Evolutionary conservation across 768 basidiomycete species (phyloP), one percentile per base, ranked within the genome.

Genomic region (Russula dissimulans): DNA sequence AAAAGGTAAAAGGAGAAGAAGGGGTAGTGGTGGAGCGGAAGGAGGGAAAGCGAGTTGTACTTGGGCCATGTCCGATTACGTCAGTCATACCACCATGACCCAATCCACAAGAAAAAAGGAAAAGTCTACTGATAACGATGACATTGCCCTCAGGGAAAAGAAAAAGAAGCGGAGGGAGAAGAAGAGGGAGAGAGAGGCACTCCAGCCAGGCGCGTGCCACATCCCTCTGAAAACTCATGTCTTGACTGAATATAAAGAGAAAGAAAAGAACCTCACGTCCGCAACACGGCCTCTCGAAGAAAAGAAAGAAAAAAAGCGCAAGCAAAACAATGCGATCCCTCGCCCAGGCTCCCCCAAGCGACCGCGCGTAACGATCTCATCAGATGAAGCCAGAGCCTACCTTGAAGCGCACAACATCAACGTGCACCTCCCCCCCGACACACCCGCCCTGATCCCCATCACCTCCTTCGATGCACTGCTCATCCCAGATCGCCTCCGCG

Each of bases 391-490:
- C 12, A 31, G 31, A 17, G 59, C 34, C 5, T 98, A 86, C 77
- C 78, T 97, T 22, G 67, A 72, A 29, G 83, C 82, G 63, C 83
- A 97, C 72, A 77, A 78, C 10, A 83, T 97, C 66, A 87, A 85
- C 11, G 84, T 97, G 51, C 81, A 81, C 57, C 78, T 79, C 1
- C 79, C 81, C 1, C 65, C 75, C 3, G 73, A 77, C 45, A 71
- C 76, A 39, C 68, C 76, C 4, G 66, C 76, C 18, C 76, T 84
- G 60, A 73, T 74, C 14, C 95, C 97, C 31, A 74, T 92, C 53
- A 78, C 87, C 48, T 79, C 83, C 1, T 95, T 99, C 69, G 75
- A 80, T 59, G 81, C 88, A 56, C 80, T 98, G 1, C 77, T 76
- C 32, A 79, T 97, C 51, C 83, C 87, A 6, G 71, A 75, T 1